phyloP scores from a whole-genome alignment of 768 basidiomycete species.

The Pleurotus tuoliensis region DNA sequence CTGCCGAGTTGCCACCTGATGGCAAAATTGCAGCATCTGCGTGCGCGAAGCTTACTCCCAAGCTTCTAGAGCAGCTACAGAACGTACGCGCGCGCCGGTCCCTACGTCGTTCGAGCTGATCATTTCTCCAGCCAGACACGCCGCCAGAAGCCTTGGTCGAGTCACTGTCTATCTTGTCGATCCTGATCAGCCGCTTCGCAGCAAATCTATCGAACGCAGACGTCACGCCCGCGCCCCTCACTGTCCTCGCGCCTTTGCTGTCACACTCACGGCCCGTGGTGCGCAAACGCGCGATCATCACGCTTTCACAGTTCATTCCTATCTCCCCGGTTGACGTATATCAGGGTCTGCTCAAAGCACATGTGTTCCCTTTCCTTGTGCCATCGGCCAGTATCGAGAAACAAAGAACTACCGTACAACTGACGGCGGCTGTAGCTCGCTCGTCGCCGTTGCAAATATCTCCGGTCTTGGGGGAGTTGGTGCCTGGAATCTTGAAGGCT shows the following conservation, averaged over 20 bases:
- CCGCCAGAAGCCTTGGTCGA: constrained; percentile 82
- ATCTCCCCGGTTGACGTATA: constrained; percentile 64
- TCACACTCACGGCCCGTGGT: constrained; percentile 80
- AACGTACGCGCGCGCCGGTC: constrained; percentile 44
- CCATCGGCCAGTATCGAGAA: constrained; percentile 55
- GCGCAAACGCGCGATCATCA: constrained; percentile 87
- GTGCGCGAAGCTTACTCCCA: constrained; percentile 81
- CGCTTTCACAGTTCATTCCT: constrained; percentile 80
- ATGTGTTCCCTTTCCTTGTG: constrained; percentile 58
- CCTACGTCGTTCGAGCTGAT: neutral
- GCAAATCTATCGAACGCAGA: constrained; percentile 53
- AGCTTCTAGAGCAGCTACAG: constrained; percentile 73
- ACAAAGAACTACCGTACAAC: constrained; percentile 73
- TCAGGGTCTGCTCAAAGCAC: constrained; percentile 50
- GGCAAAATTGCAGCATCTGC: constrained; percentile 76
- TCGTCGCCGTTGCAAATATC: constrained; percentile 68
- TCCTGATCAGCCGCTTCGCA: constrained; percentile 84
- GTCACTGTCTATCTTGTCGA: constrained; percentile 80
- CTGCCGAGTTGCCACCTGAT: constrained; percentile 81
- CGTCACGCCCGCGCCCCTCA: constrained; percentile 56
- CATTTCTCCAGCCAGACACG: constrained; percentile 47
- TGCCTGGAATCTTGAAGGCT: constrained; percentile 69
- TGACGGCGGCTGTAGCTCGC: constrained; percentile 76
- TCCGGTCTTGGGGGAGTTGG: constrained; percentile 54
- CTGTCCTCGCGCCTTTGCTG: constrained; percentile 67